Evolutionary conservation across 1,284 basidiomycete genomes (phyloP).

Genomic region (Ustanciosporium gigantosporum): DNA sequence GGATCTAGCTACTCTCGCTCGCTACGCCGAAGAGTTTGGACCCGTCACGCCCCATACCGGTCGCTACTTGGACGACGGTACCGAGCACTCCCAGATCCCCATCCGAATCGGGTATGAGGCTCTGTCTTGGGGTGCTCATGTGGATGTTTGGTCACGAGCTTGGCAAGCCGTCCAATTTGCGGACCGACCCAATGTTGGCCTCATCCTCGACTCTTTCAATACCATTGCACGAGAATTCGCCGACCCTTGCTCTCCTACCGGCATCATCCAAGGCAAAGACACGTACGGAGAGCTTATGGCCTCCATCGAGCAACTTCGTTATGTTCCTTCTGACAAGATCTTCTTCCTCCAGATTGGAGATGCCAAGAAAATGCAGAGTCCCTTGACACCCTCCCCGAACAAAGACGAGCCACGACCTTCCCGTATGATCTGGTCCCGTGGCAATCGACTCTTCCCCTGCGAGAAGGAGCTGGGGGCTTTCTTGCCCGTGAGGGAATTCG

Average conservation of each 20-base stretch:
- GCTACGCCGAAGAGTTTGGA: slow-evolving; percentile 26
- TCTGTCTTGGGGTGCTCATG: slow-evolving; percentile 48
- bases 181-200: slow-evolving; percentile 58
- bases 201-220: slow-evolving; percentile 63
- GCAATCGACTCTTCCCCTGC: slow-evolving; percentile 60
- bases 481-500: slow-evolving; percentile 58
- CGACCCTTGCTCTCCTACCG: slow-evolving; percentile 38
- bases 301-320: slow-evolving; percentile 31
- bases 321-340: slow-evolving; percentile 44
- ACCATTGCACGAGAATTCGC: slow-evolving; percentile 61
- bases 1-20: slow-evolving; percentile 48
- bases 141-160: slow-evolving; percentile 57
- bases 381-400: slow-evolving; percentile 48
- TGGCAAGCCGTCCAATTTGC: slow-evolving; percentile 56
- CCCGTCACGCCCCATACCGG: slow-evolving; percentile 1
- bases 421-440: slow-evolving; percentile 61
- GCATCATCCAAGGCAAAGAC: slow-evolving; percentile 34
- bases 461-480: slow-evolving; percentile 59
- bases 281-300: slow-evolving; percentile 39
- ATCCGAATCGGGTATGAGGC: slow-evolving; percentile 54
- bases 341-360: slow-evolving; percentile 63
- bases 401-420: slow-evolving; percentile 55
- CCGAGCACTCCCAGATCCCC: slow-evolving; percentile 12
- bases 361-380: slow-evolving; percentile 38
- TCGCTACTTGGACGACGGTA: slow-evolving; percentile 3